Evolutionary conservation across 805 yeast genomes (phyloP), one percentile per base, ranked within the genome.

Genomic region (Metschnikowia arizonensis): DNA sequence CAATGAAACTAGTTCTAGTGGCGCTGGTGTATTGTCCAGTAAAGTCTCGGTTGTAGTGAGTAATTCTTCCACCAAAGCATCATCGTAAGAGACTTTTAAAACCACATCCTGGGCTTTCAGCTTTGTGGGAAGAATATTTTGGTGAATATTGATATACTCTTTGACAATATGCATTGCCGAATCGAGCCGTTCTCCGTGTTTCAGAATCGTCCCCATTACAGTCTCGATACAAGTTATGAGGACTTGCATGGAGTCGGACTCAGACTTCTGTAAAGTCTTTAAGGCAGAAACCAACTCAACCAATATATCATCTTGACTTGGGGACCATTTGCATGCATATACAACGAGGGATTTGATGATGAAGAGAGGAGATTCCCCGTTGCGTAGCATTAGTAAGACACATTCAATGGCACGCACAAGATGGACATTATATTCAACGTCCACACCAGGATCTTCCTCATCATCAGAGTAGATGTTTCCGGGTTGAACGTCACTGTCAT

Each of bases 341-440:
- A 62, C 31, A 0, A 65, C 28, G 9, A 67, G 55, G 10, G 56
- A 58, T 32, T 60, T 61, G 18, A 56, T 50, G 17, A 66, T 57
- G 39, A 46, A 56, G 6, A 49, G 29, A 1, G 63, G 62, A 6
- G 69, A 54, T 40, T 65, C 70, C 1, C 69, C 71, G 4, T 43
- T 42, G 15, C 54, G 37, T n/a, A 65, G 42, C 10, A 66, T 51
- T 29, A 44, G 38, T 3, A 54, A 26, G 15, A 31, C 11, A 21
- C 21, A 39, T 8, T 31, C 42, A 11, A 39, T 30, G 14, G 42
- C 42, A 12, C 23, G 19, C 21, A 15, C 28, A 12, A 30, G 42
- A 14, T 11, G n/a, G n/a, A n/a, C n/a, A n/a, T n/a, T n/a, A n/a
- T n/a, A n/a, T n/a, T n/a, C n/a, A n/a, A n/a, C n/a, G n/a, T n/a